These are phyloP conservation scores for Boletus rubropictus DNA, from an alignment of 768 basidiomycete species.

Conservation along the genomic window DNA sequence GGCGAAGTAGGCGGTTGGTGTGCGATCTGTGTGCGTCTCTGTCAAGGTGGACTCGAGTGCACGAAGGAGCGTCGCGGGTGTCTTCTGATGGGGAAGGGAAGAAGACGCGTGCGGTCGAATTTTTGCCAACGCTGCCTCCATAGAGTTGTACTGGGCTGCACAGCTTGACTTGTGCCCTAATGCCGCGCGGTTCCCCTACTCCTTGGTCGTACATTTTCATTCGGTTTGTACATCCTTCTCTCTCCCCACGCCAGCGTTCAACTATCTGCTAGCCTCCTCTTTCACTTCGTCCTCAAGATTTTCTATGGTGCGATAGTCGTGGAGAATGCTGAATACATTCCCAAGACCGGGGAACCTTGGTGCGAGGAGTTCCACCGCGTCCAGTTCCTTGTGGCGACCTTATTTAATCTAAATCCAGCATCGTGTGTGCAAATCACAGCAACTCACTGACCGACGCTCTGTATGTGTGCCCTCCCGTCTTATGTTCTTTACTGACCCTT, in stretches of 20 bases:
- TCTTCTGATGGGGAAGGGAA: slow-evolving; percentile 78
- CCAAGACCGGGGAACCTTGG: slow-evolving; percentile 71
- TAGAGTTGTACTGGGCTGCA: slow-evolving; percentile 13
- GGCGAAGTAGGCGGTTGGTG: slow-evolving; percentile 94
- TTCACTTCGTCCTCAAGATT: slow-evolving; percentile 80
- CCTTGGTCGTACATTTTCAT: slow-evolving; percentile 67
- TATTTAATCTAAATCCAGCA: slow-evolving; percentile 42
- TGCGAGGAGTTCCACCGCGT: slow-evolving; percentile 25
- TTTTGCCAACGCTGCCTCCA: slow-evolving; percentile 72
- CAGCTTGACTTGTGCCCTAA: slow-evolving; percentile 12
- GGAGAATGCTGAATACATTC: slow-evolving; percentile 68
- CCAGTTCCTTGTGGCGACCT: not conserved
- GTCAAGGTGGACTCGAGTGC: slow-evolving; percentile 79
- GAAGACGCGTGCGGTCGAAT: slow-evolving; percentile 84
- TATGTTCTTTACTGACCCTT: not conserved
- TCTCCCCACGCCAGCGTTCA: slow-evolving; percentile 2
- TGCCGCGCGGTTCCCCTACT: slow-evolving; percentile 38
- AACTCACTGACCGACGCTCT: slow-evolving; percentile 84
- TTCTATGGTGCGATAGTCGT: slow-evolving; percentile 89
- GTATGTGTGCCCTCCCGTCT: slow-evolving; percentile 37
- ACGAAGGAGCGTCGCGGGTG: slow-evolving; percentile 76
- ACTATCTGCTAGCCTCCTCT: slow-evolving; percentile 46
- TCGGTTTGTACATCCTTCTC: slow-evolving; percentile 38
- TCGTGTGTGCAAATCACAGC: slow-evolving; percentile 82
- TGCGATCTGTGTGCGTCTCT: slow-evolving; percentile 60